Evolutionary conservation across 202 grass and related monocot genomes (phyloP).

Genomic region (Panicum virgatum): DNA sequence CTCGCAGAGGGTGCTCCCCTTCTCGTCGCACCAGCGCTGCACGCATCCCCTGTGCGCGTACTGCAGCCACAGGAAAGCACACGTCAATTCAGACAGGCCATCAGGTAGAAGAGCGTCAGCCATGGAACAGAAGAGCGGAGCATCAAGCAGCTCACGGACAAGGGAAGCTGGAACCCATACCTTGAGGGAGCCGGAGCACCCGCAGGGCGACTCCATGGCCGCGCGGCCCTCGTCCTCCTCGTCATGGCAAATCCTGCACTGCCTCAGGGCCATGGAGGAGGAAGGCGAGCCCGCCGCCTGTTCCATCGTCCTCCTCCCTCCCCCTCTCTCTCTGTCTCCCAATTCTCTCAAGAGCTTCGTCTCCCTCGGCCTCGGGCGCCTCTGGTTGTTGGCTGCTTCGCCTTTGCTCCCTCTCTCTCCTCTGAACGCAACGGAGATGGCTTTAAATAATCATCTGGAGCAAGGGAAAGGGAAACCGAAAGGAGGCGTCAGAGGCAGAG

Average conservation of each 20-base stretch:
- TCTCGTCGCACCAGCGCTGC: slow-evolving; percentile 97
- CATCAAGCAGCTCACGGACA: neutral
- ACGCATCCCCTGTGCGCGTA: slow-evolving; percentile 88
- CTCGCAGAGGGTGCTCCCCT: slow-evolving; percentile 83
- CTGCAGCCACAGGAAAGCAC: slow-evolving; percentile 34
- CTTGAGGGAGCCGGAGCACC: slow-evolving; percentile 90
- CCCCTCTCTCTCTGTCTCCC: neutral
- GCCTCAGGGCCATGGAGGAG: slow-evolving; percentile 20
- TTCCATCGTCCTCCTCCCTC: slow-evolving; percentile 8
- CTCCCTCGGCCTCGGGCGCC: neutral
- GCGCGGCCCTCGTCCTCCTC: slow-evolving; percentile 58
- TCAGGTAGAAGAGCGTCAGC: neutral
- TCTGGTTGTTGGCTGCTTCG: neutral
- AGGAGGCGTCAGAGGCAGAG: slow-evolving; percentile 10
- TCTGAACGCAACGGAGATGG: neutral
- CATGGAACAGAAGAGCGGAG: neutral
- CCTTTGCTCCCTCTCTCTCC: neutral
- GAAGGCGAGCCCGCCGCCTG: slow-evolving; percentile 21
- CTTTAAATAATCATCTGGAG: slow-evolving; percentile 36
- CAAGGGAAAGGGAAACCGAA: neutral
- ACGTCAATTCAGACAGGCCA: neutral
- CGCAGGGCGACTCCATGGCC: slow-evolving; percentile 84
- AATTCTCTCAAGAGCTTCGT: neutral
- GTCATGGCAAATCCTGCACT: slow-evolving; percentile 96
- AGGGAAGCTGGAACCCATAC: slow-evolving; percentile 21